Evolutionary conservation across 2,329 filamentous ascomycete species (phyloP).

Genomic region (Aspergillus quadricinctus): DNA sequence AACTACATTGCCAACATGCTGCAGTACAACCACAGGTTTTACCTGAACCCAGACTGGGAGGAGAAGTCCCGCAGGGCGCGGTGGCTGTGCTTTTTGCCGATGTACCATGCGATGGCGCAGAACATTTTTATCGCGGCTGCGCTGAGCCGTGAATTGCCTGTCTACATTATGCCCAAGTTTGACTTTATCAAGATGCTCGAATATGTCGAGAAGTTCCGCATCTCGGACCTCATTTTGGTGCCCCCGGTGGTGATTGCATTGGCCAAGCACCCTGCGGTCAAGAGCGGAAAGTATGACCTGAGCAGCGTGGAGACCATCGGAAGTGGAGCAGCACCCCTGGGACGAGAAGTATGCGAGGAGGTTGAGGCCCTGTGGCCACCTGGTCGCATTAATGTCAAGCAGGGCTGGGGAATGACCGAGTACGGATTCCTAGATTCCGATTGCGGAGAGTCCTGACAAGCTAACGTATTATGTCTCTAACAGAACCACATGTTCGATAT

Average conservation of each 20-base stretch:
- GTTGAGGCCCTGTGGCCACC: conserved; percentile 54
- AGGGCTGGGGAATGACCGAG: conserved; percentile 90
- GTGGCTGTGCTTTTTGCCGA: conserved; percentile 66
- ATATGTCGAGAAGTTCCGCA: conserved; percentile 62
- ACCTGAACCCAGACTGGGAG: conserved; percentile 48
- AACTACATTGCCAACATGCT: conserved; percentile 69
- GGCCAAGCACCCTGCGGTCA: conserved; percentile 64
- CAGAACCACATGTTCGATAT: conserved; percentile 62
- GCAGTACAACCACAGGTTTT: conserved; percentile 51
- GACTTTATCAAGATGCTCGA: conserved; percentile 69
- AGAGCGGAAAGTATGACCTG: conserved; percentile 58
- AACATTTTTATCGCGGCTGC: conserved; percentile 63
- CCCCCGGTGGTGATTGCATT: conserved; percentile 72
- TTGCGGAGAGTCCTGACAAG: conserved; percentile 1
- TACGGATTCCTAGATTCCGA: conserved; percentile 29
- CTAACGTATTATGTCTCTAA: conserved; percentile 4
- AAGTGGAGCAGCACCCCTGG: conserved; percentile 67
- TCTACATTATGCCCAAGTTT: conserved; percentile 76
- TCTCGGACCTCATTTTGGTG: conserved; percentile 64
- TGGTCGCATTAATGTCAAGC: conserved; percentile 52
- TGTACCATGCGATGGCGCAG: conserved; percentile 73
- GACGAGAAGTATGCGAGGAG: conserved; percentile 50
- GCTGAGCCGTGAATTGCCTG: conserved; percentile 49
- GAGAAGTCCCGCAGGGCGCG: conserved; percentile 39
- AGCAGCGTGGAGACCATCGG: conserved; percentile 58